Conservation (phyloP, 2,329 filamentous ascomycete genomes). For the Xylariaceae sp. region DNA sequence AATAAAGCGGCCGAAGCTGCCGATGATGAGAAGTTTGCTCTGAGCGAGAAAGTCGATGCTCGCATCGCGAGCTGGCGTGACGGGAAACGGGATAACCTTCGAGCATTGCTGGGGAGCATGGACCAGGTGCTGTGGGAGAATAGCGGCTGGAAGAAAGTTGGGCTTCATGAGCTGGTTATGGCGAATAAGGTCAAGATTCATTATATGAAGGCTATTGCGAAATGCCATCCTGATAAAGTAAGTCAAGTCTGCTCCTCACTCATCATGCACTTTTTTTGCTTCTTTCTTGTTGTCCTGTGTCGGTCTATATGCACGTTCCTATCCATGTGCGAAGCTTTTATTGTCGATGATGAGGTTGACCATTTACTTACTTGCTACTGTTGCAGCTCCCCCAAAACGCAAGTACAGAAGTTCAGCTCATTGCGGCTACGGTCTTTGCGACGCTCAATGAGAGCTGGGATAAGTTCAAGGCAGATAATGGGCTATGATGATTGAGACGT, state of each 20-base stretch:
- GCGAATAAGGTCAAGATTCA: constrained; percentile 93
- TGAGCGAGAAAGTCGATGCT: constrained; percentile 81
- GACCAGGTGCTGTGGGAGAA: constrained; percentile 88
- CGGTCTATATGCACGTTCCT: too few relatives aligned
- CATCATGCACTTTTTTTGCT: constrained; percentile 2
- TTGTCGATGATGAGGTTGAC: too few relatives aligned
- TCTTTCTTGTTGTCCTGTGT: too few relatives aligned
- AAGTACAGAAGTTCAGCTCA: constrained; percentile 61
- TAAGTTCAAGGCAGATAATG: constrained; percentile 67
- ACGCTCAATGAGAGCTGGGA: constrained; percentile 71
- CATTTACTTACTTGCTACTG: too few relatives aligned
- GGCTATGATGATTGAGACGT: constrained; percentile 43
- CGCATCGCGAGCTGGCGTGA: constrained; percentile 77
- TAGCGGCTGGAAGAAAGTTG: constrained; percentile 95
- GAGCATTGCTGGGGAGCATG: constrained; percentile 80
- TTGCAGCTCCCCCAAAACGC: constrained; percentile 64
- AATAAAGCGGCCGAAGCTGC: constrained; percentile 81
- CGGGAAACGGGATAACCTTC: constrained; percentile 87
- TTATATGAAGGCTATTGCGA: constrained; percentile 99
- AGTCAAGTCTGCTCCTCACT: constrained; percentile 26
- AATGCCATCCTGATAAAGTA: constrained; percentile 99
- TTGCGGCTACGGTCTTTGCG: constrained; percentile 62
- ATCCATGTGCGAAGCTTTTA: too few relatives aligned
- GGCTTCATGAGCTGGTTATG: constrained; percentile 87
- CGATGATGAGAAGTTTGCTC: constrained; percentile 88